Percentiles rank a stretch among this genome's conserved stretches.
phyloP scores from a whole-genome alignment of 1,284 basidiomycete genomes.

The Fistulinella staudtii region DNA sequence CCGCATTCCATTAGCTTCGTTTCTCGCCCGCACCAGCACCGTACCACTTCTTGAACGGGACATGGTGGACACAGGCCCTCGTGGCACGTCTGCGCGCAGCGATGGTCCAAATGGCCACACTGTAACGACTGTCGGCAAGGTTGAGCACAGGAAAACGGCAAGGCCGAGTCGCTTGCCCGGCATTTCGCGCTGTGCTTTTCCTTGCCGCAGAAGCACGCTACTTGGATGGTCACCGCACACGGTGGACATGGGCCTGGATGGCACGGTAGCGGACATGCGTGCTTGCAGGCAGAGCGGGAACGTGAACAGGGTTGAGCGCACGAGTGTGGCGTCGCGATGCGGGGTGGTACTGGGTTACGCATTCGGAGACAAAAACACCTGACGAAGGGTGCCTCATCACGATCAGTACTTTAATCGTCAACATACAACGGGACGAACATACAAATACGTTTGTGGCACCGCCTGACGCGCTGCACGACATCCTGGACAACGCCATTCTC shows the following conservation, averaged over 20 bases:
- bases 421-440: slow-evolving; percentile 10
- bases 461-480: slow-evolving; percentile 72
- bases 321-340: slow-evolving; percentile 78
- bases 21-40: slow-evolving; percentile 78
- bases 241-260: slow-evolving; percentile 82
- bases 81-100: slow-evolving; percentile 64
- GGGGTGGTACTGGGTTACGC: slow-evolving; percentile 65
- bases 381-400: background rate
- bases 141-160: slow-evolving; percentile 49
- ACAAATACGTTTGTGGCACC: slow-evolving; percentile 71
- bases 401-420: background rate
- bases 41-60: slow-evolving; percentile 46
- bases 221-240: slow-evolving; percentile 47
- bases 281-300: slow-evolving; percentile 57
- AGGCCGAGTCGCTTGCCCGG: slow-evolving; percentile 34
- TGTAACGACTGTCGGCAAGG: slow-evolving; percentile 53
- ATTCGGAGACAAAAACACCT: slow-evolving; percentile 84
- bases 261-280: slow-evolving; percentile 69
- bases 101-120: slow-evolving; percentile 65
- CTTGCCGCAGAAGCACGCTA: slow-evolving; percentile 66
- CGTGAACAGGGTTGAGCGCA: slow-evolving; percentile 79
- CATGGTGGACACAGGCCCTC: slow-evolving; percentile 69
- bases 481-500: slow-evolving; percentile 86
- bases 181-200: slow-evolving; percentile 64
- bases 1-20: slow-evolving; percentile 63